Percentiles rank a stretch among this genome's conserved stretches.
Conservation (phyloP, 192 early-diverging fungal species). For the Dimargaris verticillata region DNA sequence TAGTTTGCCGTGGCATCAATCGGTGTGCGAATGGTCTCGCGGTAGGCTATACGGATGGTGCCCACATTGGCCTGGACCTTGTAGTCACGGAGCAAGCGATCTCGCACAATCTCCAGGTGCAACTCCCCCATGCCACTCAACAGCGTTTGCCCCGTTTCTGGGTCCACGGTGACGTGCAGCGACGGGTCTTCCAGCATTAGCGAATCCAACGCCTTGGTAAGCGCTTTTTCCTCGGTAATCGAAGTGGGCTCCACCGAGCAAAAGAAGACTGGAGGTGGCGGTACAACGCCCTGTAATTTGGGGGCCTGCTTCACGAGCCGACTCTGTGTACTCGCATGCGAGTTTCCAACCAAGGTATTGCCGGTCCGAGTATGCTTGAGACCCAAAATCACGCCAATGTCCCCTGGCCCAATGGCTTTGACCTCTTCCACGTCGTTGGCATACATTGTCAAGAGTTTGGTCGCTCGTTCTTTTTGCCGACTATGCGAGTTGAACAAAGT, state of each 20-base stretch:
- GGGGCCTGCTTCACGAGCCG: neutral
- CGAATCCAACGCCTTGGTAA: constrained; percentile 53
- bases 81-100: constrained; percentile 64
- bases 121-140: constrained; percentile 90
- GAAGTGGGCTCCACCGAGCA: constrained; percentile 58
- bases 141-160: constrained; percentile 76
- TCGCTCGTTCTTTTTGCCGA: constrained; percentile 56
- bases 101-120: constrained; percentile 79
- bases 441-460: constrained; percentile 79
- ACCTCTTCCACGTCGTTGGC: constrained; percentile 82
- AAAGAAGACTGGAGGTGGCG: constrained; percentile 81
- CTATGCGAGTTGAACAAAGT: constrained; percentile 51
- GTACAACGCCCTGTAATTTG: constrained; percentile 51
- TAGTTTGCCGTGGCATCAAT: constrained; percentile 29
- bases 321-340: neutral
- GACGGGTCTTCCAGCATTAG: constrained; percentile 81
- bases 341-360: constrained; percentile 51
- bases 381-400: constrained; percentile 73
- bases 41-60: constrained; percentile 67
- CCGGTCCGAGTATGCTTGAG: constrained; percentile 74
- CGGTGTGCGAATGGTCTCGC: constrained; percentile 44
- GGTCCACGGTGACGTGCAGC: constrained; percentile 46
- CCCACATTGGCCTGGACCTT: constrained; percentile 69
- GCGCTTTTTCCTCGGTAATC: constrained; percentile 51
- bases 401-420: constrained; percentile 44